phyloP scores from a whole-genome alignment of 441 rosid species.

The Croton setiger region DNA sequence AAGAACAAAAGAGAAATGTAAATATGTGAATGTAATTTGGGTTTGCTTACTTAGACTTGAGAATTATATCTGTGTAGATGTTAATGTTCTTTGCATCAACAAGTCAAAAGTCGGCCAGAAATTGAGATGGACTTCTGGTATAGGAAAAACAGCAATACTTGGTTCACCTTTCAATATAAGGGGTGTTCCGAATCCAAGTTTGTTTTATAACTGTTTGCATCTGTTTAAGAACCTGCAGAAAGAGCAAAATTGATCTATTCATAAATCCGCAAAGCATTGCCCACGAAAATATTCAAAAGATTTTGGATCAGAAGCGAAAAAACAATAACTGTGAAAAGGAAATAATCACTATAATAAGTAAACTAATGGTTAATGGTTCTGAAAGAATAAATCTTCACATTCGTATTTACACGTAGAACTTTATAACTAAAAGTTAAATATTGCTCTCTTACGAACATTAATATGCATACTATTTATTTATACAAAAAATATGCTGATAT shows the following conservation, averaged over 20 bases:
- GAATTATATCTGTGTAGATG: background rate
- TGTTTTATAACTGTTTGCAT: slow-evolving; percentile 46
- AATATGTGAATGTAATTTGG: background rate
- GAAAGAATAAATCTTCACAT: background rate
- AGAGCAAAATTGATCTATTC: background rate
- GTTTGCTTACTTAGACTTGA: background rate
- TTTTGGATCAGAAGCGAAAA: background rate
- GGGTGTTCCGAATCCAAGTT: slow-evolving; percentile 86
- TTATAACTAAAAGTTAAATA: background rate
- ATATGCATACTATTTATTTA: background rate
- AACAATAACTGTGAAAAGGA: background rate
- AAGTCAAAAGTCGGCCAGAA: background rate
- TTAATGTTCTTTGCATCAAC: background rate
- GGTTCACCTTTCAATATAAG: slow-evolving; percentile 54
- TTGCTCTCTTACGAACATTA: background rate
- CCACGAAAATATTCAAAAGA: background rate
- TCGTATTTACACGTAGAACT: background rate
- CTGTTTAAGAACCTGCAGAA: slow-evolving; percentile 68
- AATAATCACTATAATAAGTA: background rate
- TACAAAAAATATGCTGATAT: background rate
- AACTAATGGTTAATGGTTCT: background rate
- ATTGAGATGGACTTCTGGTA: background rate
- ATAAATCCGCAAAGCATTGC: slow-evolving; percentile 1
- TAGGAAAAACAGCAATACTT: slow-evolving; percentile 4
- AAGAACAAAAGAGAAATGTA: background rate